Conservation (phyloP, 2,329 filamentous ascomycete genomes). For the Botryotinia narcissicola region DNA sequence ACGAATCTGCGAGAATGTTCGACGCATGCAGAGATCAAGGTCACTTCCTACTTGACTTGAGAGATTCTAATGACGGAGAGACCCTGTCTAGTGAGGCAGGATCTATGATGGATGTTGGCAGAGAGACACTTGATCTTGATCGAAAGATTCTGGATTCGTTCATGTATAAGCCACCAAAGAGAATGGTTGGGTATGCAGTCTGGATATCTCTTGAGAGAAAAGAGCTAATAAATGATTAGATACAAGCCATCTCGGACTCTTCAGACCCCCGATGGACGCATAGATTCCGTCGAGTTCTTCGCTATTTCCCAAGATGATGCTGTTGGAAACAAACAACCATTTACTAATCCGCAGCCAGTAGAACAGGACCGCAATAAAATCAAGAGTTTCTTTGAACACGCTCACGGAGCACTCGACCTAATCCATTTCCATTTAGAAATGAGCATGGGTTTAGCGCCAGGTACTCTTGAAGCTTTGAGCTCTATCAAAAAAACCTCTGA, state of each 20-base stretch:
- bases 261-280: not conserved
- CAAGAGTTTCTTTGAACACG: not conserved
- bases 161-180: not conserved
- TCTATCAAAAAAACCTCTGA: not conserved
- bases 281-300: not conserved
- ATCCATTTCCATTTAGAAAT: not conserved
- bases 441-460: not conserved
- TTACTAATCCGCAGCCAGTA: not conserved
- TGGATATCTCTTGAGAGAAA: not conserved
- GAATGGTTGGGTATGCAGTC: not conserved
- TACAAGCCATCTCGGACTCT: not conserved
- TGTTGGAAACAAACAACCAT: not conserved
- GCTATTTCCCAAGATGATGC: not conserved
- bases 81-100: too few relatives aligned
- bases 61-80: too few relatives aligned
- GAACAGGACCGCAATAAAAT: not conserved
- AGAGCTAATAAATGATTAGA: not conserved
- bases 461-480: not conserved
- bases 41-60: too few relatives aligned
- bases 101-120: too few relatives aligned
- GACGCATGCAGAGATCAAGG: too few relatives aligned
- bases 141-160: too few relatives aligned
- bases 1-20: too few relatives aligned
- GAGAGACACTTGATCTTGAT: too few relatives aligned
- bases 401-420: not conserved